These are phyloP conservation scores for Colletotrichum gigasporum DNA, from an alignment of 2,329 filamentous ascomycete species.

Conservation along the genomic window DNA sequence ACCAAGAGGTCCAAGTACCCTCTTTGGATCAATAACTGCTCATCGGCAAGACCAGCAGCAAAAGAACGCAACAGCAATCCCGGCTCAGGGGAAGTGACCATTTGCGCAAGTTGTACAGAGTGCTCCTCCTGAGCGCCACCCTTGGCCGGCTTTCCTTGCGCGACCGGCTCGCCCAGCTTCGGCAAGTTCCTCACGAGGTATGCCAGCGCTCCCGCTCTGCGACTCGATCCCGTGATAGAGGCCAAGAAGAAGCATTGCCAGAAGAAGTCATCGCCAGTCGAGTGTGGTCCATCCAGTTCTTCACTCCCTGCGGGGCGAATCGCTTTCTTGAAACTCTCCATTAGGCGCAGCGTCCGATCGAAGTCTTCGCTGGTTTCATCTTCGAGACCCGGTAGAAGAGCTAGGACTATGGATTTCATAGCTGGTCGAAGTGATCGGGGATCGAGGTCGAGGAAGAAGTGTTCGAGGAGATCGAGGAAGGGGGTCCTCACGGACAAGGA, in stretches of 20 bases:
- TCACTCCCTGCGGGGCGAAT: constrained; percentile 66
- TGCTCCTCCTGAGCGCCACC: constrained; percentile 49
- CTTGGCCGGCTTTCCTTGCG: constrained; percentile 40
- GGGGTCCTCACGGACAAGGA: constrained; percentile 89
- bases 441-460: constrained; percentile 78
- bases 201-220: constrained; percentile 86
- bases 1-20: constrained; percentile 94
- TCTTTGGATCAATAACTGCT: constrained; percentile 90
- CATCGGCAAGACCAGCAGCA: constrained; percentile 85
- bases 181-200: constrained; percentile 86
- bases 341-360: constrained; percentile 81
- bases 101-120: constrained; percentile 64
- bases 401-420: constrained; percentile 88
- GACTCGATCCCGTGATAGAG: constrained; percentile 86
- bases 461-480: constrained; percentile 86
- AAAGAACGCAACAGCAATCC: constrained; percentile 92
- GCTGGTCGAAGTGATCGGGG: constrained; percentile 80
- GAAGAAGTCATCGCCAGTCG: constrained; percentile 83
- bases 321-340: constrained; percentile 79
- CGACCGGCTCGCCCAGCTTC: constrained; percentile 62
- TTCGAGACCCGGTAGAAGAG: constrained; percentile 90
- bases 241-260: constrained; percentile 98
- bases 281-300: constrained; percentile 61
- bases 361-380: constrained; percentile 98
- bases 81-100: constrained; percentile 89